Conservation (phyloP, 768 basidiomycete species). For the Clitopilus hobsonii region DNA sequence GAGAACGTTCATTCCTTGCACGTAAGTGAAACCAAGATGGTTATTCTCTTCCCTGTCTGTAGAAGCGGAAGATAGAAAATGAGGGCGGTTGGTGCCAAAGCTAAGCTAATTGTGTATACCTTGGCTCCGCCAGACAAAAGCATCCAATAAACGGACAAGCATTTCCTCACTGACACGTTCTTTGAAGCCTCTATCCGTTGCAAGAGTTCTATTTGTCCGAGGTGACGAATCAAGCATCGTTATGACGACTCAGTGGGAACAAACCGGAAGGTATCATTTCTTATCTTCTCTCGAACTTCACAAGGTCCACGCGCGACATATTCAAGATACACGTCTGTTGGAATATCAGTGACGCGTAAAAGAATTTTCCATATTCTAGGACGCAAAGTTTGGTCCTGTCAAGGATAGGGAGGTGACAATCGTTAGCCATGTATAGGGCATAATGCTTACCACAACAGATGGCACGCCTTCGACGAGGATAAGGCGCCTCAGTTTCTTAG, state of each 20-base stretch:
- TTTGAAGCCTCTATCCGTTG: slow-evolving; percentile 97
- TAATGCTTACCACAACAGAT: slow-evolving; percentile 55
- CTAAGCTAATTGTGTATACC: slow-evolving; percentile 38
- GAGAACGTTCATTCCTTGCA: slow-evolving; percentile 99
- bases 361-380: slow-evolving; percentile 95
- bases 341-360: slow-evolving; percentile 72
- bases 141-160: slow-evolving; percentile 93
- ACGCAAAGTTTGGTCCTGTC: slow-evolving; percentile 74
- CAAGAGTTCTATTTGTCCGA: slow-evolving; percentile 61
- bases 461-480: slow-evolving; percentile 92
- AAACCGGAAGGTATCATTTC: slow-evolving; percentile 95
- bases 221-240: not conserved
- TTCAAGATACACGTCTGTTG: slow-evolving; percentile 69
- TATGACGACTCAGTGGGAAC: slow-evolving; percentile 3
- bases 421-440: not conserved
- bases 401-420: not conserved
- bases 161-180: slow-evolving; percentile 95
- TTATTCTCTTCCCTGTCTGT: slow-evolving; percentile 73
- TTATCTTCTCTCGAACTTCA: slow-evolving; percentile 85
- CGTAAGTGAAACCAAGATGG: slow-evolving; percentile 90
- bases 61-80: not conserved
- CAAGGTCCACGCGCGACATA: slow-evolving; percentile 85
- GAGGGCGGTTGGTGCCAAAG: not conserved
- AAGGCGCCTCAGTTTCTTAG: slow-evolving; percentile 82
- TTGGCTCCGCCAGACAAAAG: slow-evolving; percentile 94